Percentiles rank a stretch among this genome's conserved stretches.
Evolutionary conservation across 1,284 basidiomycete species (phyloP).

Genomic region (Irpex lacteus): DNA sequence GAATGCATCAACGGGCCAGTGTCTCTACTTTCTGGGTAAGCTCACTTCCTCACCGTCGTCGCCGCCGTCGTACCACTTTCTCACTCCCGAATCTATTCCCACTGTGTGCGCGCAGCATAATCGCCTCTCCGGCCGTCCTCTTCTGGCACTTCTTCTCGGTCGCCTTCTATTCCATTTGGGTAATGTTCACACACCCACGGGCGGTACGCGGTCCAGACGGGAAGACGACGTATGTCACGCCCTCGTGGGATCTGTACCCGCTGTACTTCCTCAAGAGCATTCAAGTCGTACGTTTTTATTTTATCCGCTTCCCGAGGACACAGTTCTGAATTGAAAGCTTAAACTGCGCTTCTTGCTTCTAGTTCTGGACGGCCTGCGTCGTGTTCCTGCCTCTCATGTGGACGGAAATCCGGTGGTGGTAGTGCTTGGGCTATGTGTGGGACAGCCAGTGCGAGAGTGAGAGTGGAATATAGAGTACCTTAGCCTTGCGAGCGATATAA

Average conservation of each 20-base stretch:
- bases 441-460: no score
- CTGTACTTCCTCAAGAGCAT: conserved; percentile 49
- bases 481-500: background rate
- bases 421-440: background rate
- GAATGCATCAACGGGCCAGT: conserved; percentile 90
- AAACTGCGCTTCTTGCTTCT: conserved; percentile 7
- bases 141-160: conserved; percentile 95
- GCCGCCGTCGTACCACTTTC: conserved; percentile 12
- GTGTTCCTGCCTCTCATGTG: conserved; percentile 86
- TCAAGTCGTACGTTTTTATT: conserved; percentile 49
- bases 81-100: background rate
- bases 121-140: conserved; percentile 76
- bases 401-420: conserved; percentile 73
- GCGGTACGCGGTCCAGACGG: conserved; percentile 23
- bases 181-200: conserved; percentile 73
- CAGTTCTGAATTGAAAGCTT: background rate
- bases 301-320: background rate
- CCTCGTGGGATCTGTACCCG: conserved; percentile 60
- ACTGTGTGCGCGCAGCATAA: conserved; percentile 42
- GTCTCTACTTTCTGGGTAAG: conserved; percentile 79
- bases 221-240: conserved; percentile 35
- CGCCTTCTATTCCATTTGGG: conserved; percentile 90
- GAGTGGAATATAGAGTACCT: background rate
- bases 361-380: conserved; percentile 87
- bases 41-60: no score